These are phyloP conservation scores for Xylariaceae sp. DNA, from an alignment of 2,329 filamentous ascomycete species.

Conservation along the genomic window DNA sequence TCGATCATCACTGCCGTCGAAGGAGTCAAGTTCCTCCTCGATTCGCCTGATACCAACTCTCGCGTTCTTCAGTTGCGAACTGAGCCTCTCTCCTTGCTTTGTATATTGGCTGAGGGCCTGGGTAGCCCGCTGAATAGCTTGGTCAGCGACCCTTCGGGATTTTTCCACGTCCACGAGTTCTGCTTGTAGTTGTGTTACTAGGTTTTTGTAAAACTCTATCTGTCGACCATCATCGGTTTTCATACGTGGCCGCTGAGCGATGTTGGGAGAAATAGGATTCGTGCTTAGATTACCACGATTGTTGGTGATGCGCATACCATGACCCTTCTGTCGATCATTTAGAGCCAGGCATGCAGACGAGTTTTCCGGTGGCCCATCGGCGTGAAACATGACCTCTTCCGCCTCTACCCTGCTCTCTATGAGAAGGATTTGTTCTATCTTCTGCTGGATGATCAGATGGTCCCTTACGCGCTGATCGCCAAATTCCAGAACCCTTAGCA, in stretches of 20 bases:
- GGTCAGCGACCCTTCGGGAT: constrained; percentile 44
- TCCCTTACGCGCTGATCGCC: constrained; percentile 75
- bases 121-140: constrained; percentile 46
- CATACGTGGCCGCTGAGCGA: constrained; percentile 63
- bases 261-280: constrained; percentile 41
- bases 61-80: constrained; percentile 53
- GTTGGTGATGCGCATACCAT: constrained; percentile 56
- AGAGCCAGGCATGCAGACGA: constrained; percentile 69
- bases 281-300: constrained; percentile 34
- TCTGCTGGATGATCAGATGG: constrained; percentile 76
- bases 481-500: constrained; percentile 76
- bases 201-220: constrained; percentile 50
- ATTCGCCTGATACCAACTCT: constrained; percentile 54
- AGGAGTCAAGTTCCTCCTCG: constrained; percentile 59
- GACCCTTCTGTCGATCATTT: constrained; percentile 55
- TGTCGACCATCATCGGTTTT: constrained; percentile 70
- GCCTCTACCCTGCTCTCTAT: constrained; percentile 66
- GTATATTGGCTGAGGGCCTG: constrained; percentile 43
- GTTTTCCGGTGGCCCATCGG: constrained; percentile 59
- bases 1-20: constrained; percentile 64
- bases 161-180: constrained; percentile 52
- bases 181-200: constrained; percentile 48
- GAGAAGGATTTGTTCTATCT: constrained; percentile 80
- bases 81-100: constrained; percentile 38
- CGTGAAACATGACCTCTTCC: constrained; percentile 63